Percentiles rank a stretch among this genome's conserved stretches.
phyloP scores from a whole-genome alignment of 2,329 filamentous ascomycete species.

The Neopestalotiopsis sp. region DNA sequence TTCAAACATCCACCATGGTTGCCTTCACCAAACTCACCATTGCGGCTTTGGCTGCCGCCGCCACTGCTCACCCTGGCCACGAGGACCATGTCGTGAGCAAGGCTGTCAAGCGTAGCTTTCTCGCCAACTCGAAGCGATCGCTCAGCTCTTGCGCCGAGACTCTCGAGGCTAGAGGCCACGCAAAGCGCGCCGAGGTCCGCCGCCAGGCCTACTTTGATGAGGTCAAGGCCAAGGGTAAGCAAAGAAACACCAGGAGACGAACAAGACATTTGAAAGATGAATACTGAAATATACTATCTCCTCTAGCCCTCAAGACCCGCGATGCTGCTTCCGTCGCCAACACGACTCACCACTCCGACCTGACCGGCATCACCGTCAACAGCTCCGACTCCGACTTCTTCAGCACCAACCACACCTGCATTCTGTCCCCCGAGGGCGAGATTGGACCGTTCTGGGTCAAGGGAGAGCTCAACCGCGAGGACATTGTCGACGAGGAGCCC shows the following conservation, averaged over 20 bases:
- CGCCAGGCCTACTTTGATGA: neutral
- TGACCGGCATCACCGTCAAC: constrained; percentile 12
- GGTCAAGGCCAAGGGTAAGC: neutral
- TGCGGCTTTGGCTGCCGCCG: neutral
- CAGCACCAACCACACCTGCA: constrained; percentile 47
- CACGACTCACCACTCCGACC: constrained; percentile 12
- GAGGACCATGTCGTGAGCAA: neutral
- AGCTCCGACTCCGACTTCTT: constrained; percentile 39
- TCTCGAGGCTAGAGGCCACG: neutral
- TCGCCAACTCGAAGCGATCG: neutral
- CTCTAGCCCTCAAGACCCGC: constrained; percentile 1
- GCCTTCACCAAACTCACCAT: neutral
- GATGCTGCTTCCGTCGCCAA: constrained; percentile 6
- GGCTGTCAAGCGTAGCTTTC: neutral
- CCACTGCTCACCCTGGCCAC: constrained; percentile 3
- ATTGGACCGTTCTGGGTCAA: constrained; percentile 60
- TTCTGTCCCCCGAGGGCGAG: constrained; percentile 57
- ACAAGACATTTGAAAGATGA: neutral
- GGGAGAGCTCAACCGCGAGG: constrained; percentile 53
- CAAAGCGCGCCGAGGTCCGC: neutral
- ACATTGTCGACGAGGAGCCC: constrained; percentile 51
- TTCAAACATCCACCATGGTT: neutral
- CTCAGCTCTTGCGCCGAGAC: neutral
- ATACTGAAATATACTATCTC: neutral
- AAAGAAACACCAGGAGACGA: neutral